phyloP scores from a whole-genome alignment of 441 rosid species.

The Euphorbia celastroides region DNA sequence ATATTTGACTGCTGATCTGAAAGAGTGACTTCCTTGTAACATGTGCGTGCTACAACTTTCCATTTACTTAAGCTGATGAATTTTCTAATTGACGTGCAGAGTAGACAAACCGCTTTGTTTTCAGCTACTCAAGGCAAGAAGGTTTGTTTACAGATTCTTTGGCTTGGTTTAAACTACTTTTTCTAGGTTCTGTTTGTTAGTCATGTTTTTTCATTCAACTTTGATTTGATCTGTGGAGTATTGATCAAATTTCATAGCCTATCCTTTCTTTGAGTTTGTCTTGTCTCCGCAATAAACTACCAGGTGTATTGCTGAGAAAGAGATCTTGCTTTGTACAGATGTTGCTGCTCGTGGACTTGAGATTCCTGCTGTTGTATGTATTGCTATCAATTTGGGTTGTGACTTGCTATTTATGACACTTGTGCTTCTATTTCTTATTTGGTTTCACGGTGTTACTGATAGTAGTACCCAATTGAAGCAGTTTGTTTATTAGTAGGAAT shows the following conservation, averaged over 20 bases:
- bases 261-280: constrained; percentile 7
- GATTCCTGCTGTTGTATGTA: constrained; percentile 89
- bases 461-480: too few species aligned
- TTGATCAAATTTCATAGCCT: background rate
- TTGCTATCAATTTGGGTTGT: background rate
- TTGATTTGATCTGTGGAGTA: background rate
- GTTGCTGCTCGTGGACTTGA: constrained; percentile 99
- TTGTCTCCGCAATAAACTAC: too few species aligned
- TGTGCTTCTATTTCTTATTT: background rate
- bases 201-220: too few species aligned
- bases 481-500: too few species aligned
- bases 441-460: too few species aligned
- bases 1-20: too few species aligned
- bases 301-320: constrained; percentile 86
- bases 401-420: background rate
- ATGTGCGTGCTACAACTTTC: background rate
- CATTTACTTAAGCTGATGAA: constrained; percentile 24
- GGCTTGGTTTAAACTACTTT: background rate
- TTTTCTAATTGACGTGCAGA: constrained; percentile 44
- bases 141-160: constrained; percentile 36
- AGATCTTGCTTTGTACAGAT: constrained; percentile 91
- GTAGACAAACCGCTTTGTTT: constrained; percentile 92
- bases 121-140: constrained; percentile 93
- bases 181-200: too few species aligned
- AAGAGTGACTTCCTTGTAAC: too few species aligned